Percentiles rank a stretch among this genome's conserved stretches.
Conservation (phyloP, 2,329 filamentous ascomycete species). For the Paecilomyces fulvus region DNA sequence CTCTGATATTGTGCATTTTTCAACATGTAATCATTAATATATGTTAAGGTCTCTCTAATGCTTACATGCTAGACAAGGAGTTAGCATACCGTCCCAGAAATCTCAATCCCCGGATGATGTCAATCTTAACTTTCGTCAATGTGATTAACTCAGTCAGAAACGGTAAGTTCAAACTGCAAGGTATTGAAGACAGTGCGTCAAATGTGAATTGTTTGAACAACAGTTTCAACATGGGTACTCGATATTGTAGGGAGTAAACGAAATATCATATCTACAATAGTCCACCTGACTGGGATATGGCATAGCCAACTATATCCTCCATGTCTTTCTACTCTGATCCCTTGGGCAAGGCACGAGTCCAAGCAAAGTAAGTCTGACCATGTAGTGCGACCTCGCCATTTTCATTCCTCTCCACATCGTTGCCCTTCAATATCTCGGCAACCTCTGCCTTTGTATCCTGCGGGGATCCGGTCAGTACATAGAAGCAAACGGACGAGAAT, state of each 20-base stretch:
- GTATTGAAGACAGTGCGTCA: not conserved
- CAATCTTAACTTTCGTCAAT: too few relatives aligned
- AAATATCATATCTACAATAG: not conserved
- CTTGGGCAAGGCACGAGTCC: slow-evolving; percentile 38
- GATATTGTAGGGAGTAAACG: not conserved
- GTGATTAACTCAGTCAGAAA: too few relatives aligned
- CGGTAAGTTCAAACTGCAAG: too few relatives aligned
- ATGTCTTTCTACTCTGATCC: not conserved
- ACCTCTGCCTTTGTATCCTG: slow-evolving; percentile 43
- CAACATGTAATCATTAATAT: too few relatives aligned
- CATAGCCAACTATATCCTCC: not conserved
- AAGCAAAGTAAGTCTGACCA: slow-evolving; percentile 55
- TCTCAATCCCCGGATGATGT: too few relatives aligned
- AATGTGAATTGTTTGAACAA: not conserved
- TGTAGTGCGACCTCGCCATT: slow-evolving; percentile 57
- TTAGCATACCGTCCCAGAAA: too few relatives aligned
- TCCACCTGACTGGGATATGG: not conserved
- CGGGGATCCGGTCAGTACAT: not conserved
- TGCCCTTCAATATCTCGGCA: slow-evolving; percentile 44
- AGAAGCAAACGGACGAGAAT: not conserved
- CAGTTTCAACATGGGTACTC: not conserved
- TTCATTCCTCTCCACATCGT: slow-evolving; percentile 51
- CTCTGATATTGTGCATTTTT: too few relatives aligned
- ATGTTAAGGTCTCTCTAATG: too few relatives aligned
- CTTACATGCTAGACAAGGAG: too few relatives aligned